Percentiles rank a stretch among this genome's conserved stretches.
These are phyloP conservation scores for Mariannaea sp. DNA, from an alignment of 2,329 filamentous ascomycete species.

Conservation along the genomic window DNA sequence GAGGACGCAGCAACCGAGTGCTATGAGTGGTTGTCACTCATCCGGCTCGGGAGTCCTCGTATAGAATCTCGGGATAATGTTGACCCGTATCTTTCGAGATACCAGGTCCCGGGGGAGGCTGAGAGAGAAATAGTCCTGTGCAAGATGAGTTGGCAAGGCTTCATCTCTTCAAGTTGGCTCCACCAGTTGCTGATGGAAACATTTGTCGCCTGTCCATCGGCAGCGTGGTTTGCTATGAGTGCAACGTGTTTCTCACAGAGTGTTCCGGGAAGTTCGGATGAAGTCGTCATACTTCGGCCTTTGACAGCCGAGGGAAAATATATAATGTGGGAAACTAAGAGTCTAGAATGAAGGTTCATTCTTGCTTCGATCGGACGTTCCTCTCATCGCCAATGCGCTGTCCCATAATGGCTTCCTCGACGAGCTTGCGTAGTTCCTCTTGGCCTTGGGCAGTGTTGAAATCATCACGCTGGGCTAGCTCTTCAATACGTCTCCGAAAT, in stretches of 20 bases:
- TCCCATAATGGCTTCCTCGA: constrained; percentile 78
- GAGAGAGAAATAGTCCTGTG: constrained; percentile 45
- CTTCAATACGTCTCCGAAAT: constrained; percentile 84
- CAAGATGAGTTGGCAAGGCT: constrained; percentile 63
- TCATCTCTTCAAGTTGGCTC: constrained; percentile 59
- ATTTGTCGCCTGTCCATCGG: constrained; percentile 49
- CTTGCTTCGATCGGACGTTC: constrained; percentile 66
- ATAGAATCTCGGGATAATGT: constrained; percentile 61
- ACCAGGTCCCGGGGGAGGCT: constrained; percentile 57
- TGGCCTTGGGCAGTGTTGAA: constrained; percentile 84
- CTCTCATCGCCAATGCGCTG: constrained; percentile 67
- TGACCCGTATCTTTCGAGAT: constrained; percentile 72
- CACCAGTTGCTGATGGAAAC: constrained; percentile 53
- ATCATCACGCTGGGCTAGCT: constrained; percentile 81
- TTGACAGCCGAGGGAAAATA: constrained; percentile 57
- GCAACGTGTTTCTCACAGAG: constrained; percentile 56
- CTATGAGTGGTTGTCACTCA: constrained; percentile 77
- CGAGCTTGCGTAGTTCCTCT: constrained; percentile 73
- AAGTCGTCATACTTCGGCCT: constrained; percentile 60
- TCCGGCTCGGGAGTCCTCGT: constrained; percentile 68
- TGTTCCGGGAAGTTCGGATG: constrained; percentile 50
- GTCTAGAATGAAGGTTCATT: constrained; percentile 51
- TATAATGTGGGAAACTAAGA: constrained; percentile 63
- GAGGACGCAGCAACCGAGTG: constrained; percentile 67
- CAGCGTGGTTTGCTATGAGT: constrained; percentile 61